Percentiles rank a stretch among this genome's conserved stretches.
phyloP scores from a whole-genome alignment of 2,329 filamentous ascomycete species.

The Achaetomium macrosporum region DNA sequence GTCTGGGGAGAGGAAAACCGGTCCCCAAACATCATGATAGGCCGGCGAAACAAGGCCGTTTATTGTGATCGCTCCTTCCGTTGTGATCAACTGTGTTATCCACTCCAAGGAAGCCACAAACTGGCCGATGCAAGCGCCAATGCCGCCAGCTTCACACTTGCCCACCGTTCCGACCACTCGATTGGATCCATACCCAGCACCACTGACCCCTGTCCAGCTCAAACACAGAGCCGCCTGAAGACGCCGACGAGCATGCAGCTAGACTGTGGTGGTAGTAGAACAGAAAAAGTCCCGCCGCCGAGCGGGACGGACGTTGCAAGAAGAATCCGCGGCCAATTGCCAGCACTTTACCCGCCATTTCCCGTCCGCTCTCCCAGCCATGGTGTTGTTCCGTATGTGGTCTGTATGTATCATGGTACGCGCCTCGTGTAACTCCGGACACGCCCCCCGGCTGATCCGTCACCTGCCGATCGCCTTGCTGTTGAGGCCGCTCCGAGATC shows the following conservation, averaged over 20 bases:
- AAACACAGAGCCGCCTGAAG: constrained; percentile 22
- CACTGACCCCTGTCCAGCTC: constrained; percentile 23
- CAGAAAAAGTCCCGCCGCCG: neutral
- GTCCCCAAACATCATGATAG: constrained; percentile 1
- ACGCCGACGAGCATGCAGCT: constrained; percentile 4
- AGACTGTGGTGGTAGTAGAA: no score
- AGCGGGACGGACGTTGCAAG: no score
- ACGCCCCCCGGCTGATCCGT: no score
- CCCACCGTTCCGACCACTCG: constrained; percentile 12
- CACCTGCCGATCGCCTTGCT: no score
- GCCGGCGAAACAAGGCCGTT: neutral
- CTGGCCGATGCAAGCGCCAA: constrained; percentile 16
- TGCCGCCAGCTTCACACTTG: constrained; percentile 14
- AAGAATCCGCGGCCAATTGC: neutral
- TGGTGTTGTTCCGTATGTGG: no score
- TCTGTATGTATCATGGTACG: no score
- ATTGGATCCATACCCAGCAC: constrained; percentile 17
- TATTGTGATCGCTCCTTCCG: neutral
- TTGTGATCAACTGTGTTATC: neutral
- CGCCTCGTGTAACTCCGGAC: no score
- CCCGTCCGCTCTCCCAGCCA: neutral
- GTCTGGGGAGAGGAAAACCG: neutral
- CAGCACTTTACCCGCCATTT: neutral
- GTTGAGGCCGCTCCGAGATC: neutral
- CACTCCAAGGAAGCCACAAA: constrained; percentile 10